Conservation (phyloP, 768 basidiomycete genomes). For the Auriculariales sp. region DNA sequence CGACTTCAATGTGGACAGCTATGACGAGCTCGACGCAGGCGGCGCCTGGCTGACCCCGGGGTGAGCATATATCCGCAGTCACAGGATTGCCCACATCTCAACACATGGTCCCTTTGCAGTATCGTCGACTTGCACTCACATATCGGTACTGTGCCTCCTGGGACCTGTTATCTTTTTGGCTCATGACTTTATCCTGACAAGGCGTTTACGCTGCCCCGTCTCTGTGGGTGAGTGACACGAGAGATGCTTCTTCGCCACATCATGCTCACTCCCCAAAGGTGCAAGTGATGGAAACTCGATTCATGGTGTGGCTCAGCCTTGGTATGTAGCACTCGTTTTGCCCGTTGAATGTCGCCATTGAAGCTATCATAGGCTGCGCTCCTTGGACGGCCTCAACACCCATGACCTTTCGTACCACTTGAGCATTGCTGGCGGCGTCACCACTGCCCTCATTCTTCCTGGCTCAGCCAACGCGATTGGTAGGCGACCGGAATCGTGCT, state of each 20-base stretch:
- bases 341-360: background rate
- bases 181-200: slow-evolving; percentile 60
- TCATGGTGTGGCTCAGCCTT: slow-evolving; percentile 57
- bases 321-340: slow-evolving; percentile 10
- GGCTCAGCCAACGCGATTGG: slow-evolving; percentile 68
- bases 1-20: slow-evolving; percentile 19
- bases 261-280: slow-evolving; percentile 21
- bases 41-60: slow-evolving; percentile 56
- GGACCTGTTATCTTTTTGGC: too few relatives aligned
- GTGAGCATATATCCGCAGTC: slow-evolving; percentile 17
- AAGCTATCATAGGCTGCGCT: slow-evolving; percentile 32
- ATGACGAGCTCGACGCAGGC: slow-evolving; percentile 42
- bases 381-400: slow-evolving; percentile 74
- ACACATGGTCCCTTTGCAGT: slow-evolving; percentile 7
- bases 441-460: slow-evolving; percentile 68
- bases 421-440: slow-evolving; percentile 78
- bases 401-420: slow-evolving; percentile 64
- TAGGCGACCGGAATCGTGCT: slow-evolving; percentile 17
- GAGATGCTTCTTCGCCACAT: too few relatives aligned
- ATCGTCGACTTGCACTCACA: slow-evolving; percentile 71
- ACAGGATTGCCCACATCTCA: slow-evolving; percentile 8
- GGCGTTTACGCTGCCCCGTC: slow-evolving; percentile 47
- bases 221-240: too few relatives aligned
- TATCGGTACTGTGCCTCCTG: slow-evolving; percentile 39
- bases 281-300: slow-evolving; percentile 46